phyloP scores from a whole-genome alignment of 2,329 filamentous ascomycete genomes.

The Penicillium sp. region DNA sequence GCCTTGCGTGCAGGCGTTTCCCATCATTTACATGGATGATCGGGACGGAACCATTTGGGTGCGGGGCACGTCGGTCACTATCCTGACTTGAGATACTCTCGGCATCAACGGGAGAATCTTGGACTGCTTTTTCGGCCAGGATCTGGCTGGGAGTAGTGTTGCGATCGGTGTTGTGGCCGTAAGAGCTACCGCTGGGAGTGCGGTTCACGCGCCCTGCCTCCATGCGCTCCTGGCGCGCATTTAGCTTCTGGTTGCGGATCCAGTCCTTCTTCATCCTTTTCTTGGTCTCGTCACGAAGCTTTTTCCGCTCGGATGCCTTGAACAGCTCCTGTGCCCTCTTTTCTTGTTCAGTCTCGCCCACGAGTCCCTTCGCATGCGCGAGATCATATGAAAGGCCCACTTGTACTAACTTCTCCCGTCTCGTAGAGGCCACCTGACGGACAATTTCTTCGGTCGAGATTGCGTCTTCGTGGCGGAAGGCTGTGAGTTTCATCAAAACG shows the following conservation, averaged over 20 bases:
- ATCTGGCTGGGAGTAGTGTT: constrained; percentile 16
- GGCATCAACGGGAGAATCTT: constrained; percentile 29
- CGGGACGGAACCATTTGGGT: constrained; percentile 24
- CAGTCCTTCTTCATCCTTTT: constrained; percentile 43
- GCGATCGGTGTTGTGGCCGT: constrained; percentile 5
- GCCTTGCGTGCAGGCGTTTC: constrained; percentile 23
- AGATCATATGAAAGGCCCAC: constrained; percentile 49
- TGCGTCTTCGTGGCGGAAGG: constrained; percentile 54
- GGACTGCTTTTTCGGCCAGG: constrained; percentile 24
- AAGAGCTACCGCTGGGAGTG: constrained; percentile 6
- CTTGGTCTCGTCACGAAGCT: constrained; percentile 40
- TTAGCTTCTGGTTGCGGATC: constrained; percentile 41
- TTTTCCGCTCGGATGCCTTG: constrained; percentile 36
- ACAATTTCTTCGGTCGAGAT: constrained; percentile 66
- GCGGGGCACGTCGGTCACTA: constrained; percentile 12
- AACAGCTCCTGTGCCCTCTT: constrained; percentile 34
- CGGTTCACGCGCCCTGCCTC: constrained; percentile 29
- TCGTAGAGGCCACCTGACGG: constrained; percentile 59
- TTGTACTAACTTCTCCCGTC: constrained; percentile 67
- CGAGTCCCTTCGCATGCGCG: constrained; percentile 46
- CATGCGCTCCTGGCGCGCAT: constrained; percentile 32
- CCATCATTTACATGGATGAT: constrained; percentile 31
- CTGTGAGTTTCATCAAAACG: constrained; percentile 72
- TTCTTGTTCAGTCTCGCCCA: constrained; percentile 41
- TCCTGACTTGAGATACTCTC: constrained; percentile 21